Conservation (phyloP, 179 eudicot genomes). For the Camellia oleifera region DNA sequence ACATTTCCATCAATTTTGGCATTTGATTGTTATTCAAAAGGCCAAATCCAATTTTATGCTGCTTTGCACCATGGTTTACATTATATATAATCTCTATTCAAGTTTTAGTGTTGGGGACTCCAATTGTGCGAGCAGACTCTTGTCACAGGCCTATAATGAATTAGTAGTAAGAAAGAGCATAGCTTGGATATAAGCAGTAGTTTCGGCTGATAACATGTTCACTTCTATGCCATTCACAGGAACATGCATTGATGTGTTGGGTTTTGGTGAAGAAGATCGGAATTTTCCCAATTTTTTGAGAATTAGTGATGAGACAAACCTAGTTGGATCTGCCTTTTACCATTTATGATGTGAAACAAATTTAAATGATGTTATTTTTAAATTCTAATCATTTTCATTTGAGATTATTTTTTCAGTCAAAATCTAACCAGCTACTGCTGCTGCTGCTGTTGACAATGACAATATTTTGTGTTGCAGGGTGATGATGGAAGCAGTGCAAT, state of each 20-base stretch:
- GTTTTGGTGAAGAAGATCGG: too few species aligned
- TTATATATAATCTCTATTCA: not conserved
- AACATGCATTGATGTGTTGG: too few species aligned
- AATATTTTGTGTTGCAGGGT: slow-evolving; percentile 27
- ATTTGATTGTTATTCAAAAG: not conserved
- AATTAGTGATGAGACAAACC: too few species aligned
- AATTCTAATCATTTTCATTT: not conserved
- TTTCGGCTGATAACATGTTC: too few species aligned
- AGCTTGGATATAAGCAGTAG: not conserved
- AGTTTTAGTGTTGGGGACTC: not conserved
- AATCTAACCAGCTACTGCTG: slow-evolving; percentile 13
- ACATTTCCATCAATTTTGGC: not conserved
- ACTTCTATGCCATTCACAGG: too few species aligned
- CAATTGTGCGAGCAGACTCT: too few species aligned
- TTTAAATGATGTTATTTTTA: not conserved
- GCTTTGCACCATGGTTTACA: not conserved
- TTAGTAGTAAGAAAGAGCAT: not conserved
- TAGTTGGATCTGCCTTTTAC: too few species aligned
- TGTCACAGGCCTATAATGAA: too few species aligned
- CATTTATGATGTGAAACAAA: not conserved
- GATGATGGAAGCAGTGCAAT: slow-evolving; percentile 21
- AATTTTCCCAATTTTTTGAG: too few species aligned
- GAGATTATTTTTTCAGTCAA: not conserved
- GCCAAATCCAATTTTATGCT: not conserved
- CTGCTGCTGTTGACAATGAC: too few species aligned